Conservation (phyloP, 2,329 filamentous ascomycete species). For the Fusarium compactum region DNA sequence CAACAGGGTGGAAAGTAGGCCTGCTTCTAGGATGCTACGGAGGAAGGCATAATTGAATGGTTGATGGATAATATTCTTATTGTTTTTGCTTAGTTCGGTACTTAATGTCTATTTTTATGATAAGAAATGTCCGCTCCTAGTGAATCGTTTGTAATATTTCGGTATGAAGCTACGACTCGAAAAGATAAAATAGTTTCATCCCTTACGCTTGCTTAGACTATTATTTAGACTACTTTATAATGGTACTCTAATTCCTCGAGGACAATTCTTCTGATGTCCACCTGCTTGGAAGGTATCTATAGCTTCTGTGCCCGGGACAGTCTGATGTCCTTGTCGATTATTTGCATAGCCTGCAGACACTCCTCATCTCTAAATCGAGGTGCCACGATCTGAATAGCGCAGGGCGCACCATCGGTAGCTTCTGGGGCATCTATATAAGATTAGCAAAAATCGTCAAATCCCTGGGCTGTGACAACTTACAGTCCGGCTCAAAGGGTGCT, state of each 20-base stretch:
- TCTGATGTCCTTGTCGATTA: slow-evolving; percentile 29
- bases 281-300: background rate
- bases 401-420: slow-evolving; percentile 29
- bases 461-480: background rate
- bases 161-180: background rate
- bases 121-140: fast-evolving
- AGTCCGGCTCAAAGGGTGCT: slow-evolving; percentile 39
- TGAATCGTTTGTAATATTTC: no score
- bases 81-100: background rate
- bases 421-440: slow-evolving; percentile 23
- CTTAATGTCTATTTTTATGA: background rate
- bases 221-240: background rate
- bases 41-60: background rate
- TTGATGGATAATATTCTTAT: fast-evolving
- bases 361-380: slow-evolving; percentile 42
- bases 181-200: no score
- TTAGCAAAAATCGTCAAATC: slow-evolving; percentile 1
- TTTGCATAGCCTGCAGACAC: slow-evolving; percentile 38
- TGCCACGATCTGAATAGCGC: slow-evolving; percentile 34
- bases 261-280: no score
- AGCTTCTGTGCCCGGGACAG: background rate
- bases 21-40: background rate
- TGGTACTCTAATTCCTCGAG: no score
- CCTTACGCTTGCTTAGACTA: no score
- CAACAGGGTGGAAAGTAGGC: background rate